These are phyloP conservation scores for Globisporangium parvum DNA, from an alignment of 352 stramenopile genomes.

Conservation along the genomic window DNA sequence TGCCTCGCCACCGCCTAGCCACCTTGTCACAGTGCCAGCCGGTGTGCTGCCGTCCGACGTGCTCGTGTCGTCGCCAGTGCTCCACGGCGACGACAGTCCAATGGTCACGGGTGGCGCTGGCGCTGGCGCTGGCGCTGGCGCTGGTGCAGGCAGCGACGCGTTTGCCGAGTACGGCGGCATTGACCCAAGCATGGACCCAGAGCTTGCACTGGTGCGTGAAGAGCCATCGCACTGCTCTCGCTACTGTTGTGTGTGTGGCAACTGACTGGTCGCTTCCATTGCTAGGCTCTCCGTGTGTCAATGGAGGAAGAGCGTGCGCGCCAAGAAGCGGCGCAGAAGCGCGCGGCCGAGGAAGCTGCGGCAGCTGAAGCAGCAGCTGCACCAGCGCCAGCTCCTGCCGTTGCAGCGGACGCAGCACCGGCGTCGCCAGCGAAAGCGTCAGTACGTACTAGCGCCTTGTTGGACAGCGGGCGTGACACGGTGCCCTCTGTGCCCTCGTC, in stretches of 20 bases:
- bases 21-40: slow-evolving; percentile 95
- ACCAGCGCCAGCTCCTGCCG: slow-evolving; percentile 18
- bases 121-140: slow-evolving; percentile 20
- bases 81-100: slow-evolving; percentile 83
- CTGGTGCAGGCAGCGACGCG: slow-evolving; percentile 35
- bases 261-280: neutral
- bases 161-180: slow-evolving; percentile 96
- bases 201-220: slow-evolving; percentile 92
- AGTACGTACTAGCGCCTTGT: neutral
- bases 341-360: slow-evolving; percentile 67
- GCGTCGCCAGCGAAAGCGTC: slow-evolving; percentile 11
- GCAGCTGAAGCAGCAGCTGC: slow-evolving; percentile 26
- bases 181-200: slow-evolving; percentile 98
- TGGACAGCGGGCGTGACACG: neutral
- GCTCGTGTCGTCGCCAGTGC: slow-evolving; percentile 93
- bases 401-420: slow-evolving; percentile 26
- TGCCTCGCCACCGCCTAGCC: slow-evolving; percentile 22
- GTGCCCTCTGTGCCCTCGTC: neutral
- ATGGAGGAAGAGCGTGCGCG: slow-evolving; percentile 98
- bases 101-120: slow-evolving; percentile 36
- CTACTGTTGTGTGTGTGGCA: neutral
- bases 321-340: slow-evolving; percentile 92
- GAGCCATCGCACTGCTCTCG: neutral
- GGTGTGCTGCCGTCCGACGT: slow-evolving; percentile 97
- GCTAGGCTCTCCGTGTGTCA: slow-evolving; percentile 90